These are phyloP conservation scores for Fusarium zealandicum DNA, from an alignment of 2,329 filamentous ascomycete species.

Conservation along the genomic window DNA sequence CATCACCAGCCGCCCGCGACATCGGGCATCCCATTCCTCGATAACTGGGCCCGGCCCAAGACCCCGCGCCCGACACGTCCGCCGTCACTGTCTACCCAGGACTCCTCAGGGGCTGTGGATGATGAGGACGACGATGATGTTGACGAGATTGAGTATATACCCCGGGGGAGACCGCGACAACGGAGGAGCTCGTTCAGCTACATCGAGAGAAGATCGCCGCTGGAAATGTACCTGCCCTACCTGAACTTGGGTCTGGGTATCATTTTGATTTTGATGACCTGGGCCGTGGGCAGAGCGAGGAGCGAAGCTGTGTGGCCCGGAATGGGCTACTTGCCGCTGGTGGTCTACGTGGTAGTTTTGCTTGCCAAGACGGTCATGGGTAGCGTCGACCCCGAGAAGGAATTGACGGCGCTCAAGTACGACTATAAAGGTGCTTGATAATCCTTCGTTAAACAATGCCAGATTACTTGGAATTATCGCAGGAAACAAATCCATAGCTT, in stretches of 20 bases:
- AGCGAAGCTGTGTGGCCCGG: conserved; percentile 49
- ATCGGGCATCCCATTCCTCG: conserved; percentile 61
- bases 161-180: conserved; percentile 25
- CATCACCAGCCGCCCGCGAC: conserved; percentile 60
- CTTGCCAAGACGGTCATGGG: conserved; percentile 71
- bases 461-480: neutral
- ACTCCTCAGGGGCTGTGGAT: conserved; percentile 18
- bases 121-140: conserved; percentile 31
- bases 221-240: conserved; percentile 65
- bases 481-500: neutral
- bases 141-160: conserved; percentile 16
- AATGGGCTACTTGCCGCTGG: conserved; percentile 59
- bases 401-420: conserved; percentile 69
- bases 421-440: conserved; percentile 70
- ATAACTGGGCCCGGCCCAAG: conserved; percentile 50
- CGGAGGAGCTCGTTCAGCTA: conserved; percentile 35
- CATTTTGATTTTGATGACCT: conserved; percentile 58
- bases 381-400: conserved; percentile 71
- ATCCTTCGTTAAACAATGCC: neutral
- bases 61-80: conserved; percentile 38
- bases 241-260: conserved; percentile 66
- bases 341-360: conserved; percentile 68
- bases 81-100: conserved; percentile 29
- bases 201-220: conserved; percentile 49
- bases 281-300: conserved; percentile 47